Conservation (phyloP, 1,284 basidiomycete genomes). For the Rhodotorula sp. region DNA sequence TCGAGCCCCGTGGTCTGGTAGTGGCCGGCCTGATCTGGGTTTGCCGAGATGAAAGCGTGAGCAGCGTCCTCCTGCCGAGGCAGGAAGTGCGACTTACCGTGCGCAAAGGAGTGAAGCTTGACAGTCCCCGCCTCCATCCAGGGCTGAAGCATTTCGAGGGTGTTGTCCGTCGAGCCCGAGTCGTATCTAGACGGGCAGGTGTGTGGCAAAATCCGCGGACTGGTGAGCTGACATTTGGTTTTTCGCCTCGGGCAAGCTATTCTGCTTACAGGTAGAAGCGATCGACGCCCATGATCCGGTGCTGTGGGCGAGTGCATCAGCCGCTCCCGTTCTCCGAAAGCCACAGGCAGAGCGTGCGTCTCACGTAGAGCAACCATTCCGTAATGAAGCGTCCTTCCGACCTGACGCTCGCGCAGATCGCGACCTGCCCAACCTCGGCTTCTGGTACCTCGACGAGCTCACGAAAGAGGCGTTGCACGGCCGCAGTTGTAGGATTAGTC, state of each 20-base stretch:
- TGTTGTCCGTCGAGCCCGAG: slow-evolving; percentile 14
- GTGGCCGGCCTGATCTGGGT: not conserved
- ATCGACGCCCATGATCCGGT: slow-evolving; percentile 14
- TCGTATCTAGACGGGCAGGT: slow-evolving; percentile 3
- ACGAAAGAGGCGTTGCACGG: not conserved
- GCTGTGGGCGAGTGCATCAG: not conserved
- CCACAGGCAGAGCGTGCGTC: not conserved
- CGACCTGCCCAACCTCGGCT: slow-evolving; percentile 8
- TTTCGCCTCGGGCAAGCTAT: too few relatives aligned
- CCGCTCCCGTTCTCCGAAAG: not conserved
- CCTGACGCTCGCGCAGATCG: slow-evolving; percentile 16
- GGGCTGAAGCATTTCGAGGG: slow-evolving; percentile 10
- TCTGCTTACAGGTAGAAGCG: slow-evolving; percentile 18
- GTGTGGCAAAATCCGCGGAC: too few relatives aligned
- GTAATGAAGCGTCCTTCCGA: slow-evolving; percentile 9
- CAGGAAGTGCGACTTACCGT: not conserved
- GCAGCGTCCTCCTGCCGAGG: not conserved
- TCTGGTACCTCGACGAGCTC: slow-evolving; percentile 2
- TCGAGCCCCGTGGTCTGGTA: slow-evolving; percentile 18
- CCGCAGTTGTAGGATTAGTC: too few relatives aligned
- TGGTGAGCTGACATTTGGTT: not conserved
- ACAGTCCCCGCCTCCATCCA: slow-evolving; percentile 15
- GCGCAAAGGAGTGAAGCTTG: slow-evolving; percentile 6
- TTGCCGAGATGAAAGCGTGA: not conserved
- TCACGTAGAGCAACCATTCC: slow-evolving; percentile 20